Conservation (phyloP, 345 rosid genomes). For the Erodium maritimum region DNA sequence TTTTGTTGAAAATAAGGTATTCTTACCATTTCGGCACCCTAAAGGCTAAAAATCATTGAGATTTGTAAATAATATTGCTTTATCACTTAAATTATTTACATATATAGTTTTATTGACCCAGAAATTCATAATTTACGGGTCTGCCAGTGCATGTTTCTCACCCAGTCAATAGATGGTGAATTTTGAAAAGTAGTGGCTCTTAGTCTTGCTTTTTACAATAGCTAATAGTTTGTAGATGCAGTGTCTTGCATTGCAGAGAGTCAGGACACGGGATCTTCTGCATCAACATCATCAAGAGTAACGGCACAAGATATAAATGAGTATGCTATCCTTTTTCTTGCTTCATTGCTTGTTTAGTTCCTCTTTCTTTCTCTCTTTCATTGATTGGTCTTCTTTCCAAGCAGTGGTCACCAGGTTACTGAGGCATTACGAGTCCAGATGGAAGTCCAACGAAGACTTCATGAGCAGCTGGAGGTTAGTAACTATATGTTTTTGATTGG, state of each 20-base stretch:
- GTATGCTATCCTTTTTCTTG: constrained; percentile 30
- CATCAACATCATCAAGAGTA: constrained; percentile 52
- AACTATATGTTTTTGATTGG: constrained; percentile 3
- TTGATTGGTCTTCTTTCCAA: constrained; percentile 16
- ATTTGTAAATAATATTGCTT: too few species aligned
- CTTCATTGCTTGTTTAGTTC: constrained; percentile 13
- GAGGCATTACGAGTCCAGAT: constrained; percentile 92
- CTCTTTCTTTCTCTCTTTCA: constrained; percentile 4
- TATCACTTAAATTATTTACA: too few species aligned
- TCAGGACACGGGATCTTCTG: constrained; percentile 70
- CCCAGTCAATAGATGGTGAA: not conserved
- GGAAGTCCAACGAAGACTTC: constrained; percentile 94
- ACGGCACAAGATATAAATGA: constrained; percentile 61
- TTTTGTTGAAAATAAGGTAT: too few species aligned
- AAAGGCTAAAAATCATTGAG: too few species aligned
- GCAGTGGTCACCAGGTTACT: constrained; percentile 73
- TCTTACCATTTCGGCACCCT: too few species aligned
- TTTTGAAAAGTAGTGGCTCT: not conserved
- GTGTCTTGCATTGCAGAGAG: constrained; percentile 74
- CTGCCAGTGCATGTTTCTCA: too few species aligned
- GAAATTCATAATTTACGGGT: too few species aligned
- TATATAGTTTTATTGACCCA: too few species aligned
- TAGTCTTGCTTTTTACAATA: too few species aligned
- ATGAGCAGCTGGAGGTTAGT: constrained; percentile 89
- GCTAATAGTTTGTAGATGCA: constrained; percentile 12